phyloP scores from a whole-genome alignment of 2,329 filamentous ascomycete species.

The Phyllosticta citrichinensis region DNA sequence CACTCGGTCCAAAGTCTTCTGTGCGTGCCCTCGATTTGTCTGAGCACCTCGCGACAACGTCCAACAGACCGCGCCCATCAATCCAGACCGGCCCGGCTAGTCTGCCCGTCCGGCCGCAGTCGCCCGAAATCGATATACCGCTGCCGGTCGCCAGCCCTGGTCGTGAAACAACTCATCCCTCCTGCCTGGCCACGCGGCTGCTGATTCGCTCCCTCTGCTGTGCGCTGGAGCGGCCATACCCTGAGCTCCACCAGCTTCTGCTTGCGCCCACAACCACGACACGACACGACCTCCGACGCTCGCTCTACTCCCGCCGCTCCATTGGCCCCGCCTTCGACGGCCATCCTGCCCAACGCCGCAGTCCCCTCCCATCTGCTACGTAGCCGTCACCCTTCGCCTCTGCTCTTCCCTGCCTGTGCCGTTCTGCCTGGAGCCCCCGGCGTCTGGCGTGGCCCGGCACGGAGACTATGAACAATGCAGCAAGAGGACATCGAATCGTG shows the following conservation, averaged over 20 bases:
- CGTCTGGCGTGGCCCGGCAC: conserved; percentile 11
- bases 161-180: conserved; percentile 11
- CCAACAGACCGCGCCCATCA: background rate
- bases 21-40: background rate
- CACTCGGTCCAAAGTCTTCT: background rate
- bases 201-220: conserved; percentile 7
- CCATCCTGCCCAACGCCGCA: conserved; percentile 6
- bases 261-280: conserved; percentile 7
- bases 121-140: background rate
- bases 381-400: background rate
- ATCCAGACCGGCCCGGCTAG: background rate
- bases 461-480: conserved; percentile 11
- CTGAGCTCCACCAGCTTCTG: conserved; percentile 10
- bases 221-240: conserved; percentile 7
- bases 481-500: conserved; percentile 8
- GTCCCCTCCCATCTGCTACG: conserved; percentile 1
- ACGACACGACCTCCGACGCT: conserved; percentile 10
- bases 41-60: background rate
- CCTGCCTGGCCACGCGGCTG: conserved; percentile 4
- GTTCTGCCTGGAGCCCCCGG: conserved; percentile 10
- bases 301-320: conserved; percentile 6
- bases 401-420: conserved; percentile 1
- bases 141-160: conserved; percentile 4
- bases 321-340: conserved; percentile 8
- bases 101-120: conserved; percentile 1